Percentiles rank a stretch among this genome's conserved stretches.
These are phyloP conservation scores for Penicillium sp. DNA, from an alignment of 2,329 filamentous ascomycete genomes.

Conservation along the genomic window DNA sequence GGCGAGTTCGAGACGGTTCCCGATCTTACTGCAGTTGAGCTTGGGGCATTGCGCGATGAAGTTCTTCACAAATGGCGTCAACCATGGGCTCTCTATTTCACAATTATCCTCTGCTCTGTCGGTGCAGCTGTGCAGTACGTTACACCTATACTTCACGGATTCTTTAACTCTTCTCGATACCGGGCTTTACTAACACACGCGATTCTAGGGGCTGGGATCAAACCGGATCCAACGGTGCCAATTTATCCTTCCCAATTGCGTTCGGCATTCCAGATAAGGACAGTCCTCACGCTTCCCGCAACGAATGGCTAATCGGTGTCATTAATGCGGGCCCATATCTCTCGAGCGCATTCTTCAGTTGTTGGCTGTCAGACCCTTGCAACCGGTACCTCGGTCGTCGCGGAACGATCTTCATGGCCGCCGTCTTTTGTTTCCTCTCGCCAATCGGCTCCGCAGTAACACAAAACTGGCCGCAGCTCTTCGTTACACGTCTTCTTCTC, in stretches of 20 bases:
- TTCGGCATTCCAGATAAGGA: slow-evolving; percentile 43
- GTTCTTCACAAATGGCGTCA: slow-evolving; percentile 25
- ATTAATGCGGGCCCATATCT: slow-evolving; percentile 51
- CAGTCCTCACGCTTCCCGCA: slow-evolving; percentile 32
- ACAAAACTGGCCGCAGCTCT: slow-evolving; percentile 58
- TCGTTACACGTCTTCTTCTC: slow-evolving; percentile 56
- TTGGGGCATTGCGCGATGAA: slow-evolving; percentile 42
- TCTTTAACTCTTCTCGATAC: background rate
- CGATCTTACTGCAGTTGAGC: slow-evolving; percentile 39
- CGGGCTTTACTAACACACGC: background rate
- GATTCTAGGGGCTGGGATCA: slow-evolving; percentile 53
- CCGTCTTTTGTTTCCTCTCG: slow-evolving; percentile 64
- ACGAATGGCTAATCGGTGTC: slow-evolving; percentile 61
- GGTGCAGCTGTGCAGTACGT: slow-evolving; percentile 30
- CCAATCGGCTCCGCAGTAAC: slow-evolving; percentile 65
- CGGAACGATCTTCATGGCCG: slow-evolving; percentile 64
- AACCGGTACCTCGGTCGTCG: slow-evolving; percentile 61
- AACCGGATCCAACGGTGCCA: slow-evolving; percentile 55
- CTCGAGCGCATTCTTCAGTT: background rate
- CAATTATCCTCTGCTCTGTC: slow-evolving; percentile 7
- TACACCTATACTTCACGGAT: background rate
- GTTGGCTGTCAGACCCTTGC: slow-evolving; percentile 63
- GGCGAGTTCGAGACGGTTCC: slow-evolving; percentile 46
- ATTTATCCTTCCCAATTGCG: slow-evolving; percentile 49
- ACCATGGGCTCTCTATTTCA: slow-evolving; percentile 5